phyloP scores from a whole-genome alignment of 768 basidiomycete species.

The Amanita rimosa region DNA sequence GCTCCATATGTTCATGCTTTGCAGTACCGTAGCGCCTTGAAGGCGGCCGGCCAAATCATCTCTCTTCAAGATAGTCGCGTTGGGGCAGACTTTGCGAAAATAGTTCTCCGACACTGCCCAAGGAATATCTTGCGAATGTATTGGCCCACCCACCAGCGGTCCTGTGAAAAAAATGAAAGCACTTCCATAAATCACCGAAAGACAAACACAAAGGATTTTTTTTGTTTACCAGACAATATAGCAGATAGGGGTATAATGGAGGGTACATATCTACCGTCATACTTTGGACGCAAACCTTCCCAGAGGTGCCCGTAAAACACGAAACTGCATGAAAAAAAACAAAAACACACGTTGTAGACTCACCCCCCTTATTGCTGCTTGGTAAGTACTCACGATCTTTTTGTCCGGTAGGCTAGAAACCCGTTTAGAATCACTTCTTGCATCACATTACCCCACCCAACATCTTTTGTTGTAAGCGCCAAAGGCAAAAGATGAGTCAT shows the following conservation, averaged over 20 bases:
- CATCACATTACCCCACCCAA: constrained; percentile 54
- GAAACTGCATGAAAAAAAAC: constrained; percentile 25
- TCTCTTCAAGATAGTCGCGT: constrained; percentile 17
- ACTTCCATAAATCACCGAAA: background rate
- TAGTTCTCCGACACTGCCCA: constrained; percentile 34
- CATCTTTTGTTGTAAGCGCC: constrained; percentile 16
- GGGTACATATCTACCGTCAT: constrained; percentile 38
- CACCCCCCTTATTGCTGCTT: background rate
- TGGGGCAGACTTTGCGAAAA: constrained; percentile 38
- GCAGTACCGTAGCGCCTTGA: constrained; percentile 17
- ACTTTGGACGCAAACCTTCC: constrained; percentile 29
- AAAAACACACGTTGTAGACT: background rate
- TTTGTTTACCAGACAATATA: constrained; percentile 38
- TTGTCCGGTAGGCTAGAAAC: constrained; percentile 32
- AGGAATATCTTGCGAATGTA: constrained; percentile 18
- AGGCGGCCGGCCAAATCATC: constrained; percentile 13
- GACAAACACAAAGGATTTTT: background rate
- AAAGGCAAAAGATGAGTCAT: background rate
- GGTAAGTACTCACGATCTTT: constrained; percentile 31
- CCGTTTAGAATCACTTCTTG: constrained; percentile 46
- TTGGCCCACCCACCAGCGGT: constrained; percentile 9
- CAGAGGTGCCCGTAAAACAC: constrained; percentile 55
- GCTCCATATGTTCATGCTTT: constrained; percentile 34
- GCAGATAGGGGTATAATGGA: constrained; percentile 44
- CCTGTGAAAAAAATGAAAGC: constrained; percentile 10